phyloP scores from a whole-genome alignment of 192 early-diverging fungal genomes.

The Backusella parvicylindrica region DNA sequence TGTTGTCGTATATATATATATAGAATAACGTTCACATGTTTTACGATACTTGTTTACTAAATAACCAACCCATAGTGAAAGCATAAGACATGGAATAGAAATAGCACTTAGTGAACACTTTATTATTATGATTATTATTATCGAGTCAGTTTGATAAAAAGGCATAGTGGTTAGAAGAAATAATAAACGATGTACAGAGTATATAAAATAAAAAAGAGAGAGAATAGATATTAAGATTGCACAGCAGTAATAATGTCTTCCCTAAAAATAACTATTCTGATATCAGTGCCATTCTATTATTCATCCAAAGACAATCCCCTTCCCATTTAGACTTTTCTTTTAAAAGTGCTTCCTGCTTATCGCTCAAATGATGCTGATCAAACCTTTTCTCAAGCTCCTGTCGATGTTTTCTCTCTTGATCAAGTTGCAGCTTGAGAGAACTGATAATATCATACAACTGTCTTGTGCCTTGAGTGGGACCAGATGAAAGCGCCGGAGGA shows the following conservation, averaged over 20 bases:
- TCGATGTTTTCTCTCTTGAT: slow-evolving; percentile 27
- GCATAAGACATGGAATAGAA: no score
- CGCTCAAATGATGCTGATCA: slow-evolving; percentile 35
- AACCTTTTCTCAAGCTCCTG: slow-evolving; percentile 33
- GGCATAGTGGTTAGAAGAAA: not conserved
- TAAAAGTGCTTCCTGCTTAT: slow-evolving; percentile 37
- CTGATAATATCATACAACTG: slow-evolving; percentile 14
- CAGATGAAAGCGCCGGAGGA: slow-evolving; percentile 11
- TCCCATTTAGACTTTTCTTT: slow-evolving; percentile 28
- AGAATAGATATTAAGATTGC: not conserved
- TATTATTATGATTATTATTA: not conserved
- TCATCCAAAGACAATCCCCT: slow-evolving; percentile 22
- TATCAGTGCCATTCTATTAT: slow-evolving; percentile 11
- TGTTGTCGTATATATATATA: no score
- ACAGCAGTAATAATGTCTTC: no score
- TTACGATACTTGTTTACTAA: no score
- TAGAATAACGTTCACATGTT: no score
- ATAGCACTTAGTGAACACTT: not conserved
- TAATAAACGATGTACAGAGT: not conserved
- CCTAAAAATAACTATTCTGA: not conserved
- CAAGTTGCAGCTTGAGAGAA: slow-evolving; percentile 19
- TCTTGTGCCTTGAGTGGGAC: not conserved
- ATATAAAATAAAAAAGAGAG: not conserved
- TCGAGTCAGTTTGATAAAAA: not conserved
- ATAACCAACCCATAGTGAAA: no score